Evolutionary conservation across 306 rosid genomes (phyloP), one percentile per base, ranked within the genome.

Genomic region (Rubus idaeus): DNA sequence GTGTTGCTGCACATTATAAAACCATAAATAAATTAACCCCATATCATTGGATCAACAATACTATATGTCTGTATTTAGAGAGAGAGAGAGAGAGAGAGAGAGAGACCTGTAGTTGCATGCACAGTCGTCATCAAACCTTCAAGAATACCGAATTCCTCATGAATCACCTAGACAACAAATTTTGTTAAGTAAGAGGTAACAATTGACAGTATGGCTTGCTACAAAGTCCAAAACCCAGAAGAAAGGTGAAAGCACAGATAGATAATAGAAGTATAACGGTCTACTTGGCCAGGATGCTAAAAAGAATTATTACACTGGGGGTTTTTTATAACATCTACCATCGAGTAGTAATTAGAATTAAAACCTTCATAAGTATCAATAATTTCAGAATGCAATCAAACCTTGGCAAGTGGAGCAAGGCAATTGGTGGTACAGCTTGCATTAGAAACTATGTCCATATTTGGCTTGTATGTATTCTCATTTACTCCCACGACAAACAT

Each of bases 101-200:
- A 82, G 42, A 84, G 56, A 95, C 99, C 99, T 89, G 99, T 92
- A 45, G 99, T 95, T 80, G 99, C 99, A 86, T 95, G 99, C 51
- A 95, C 99, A 57, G 99, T 95, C n/a, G 99, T 95, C 99, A 95
- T 95, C 84, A 95, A 84, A 85, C 97, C 99, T 86, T 95, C 99
- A 72, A 89, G 45, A 60, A 95, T 95, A 57, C 97, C 99, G 75
- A 95, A 95, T 84, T 91, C 97, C 82, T 95, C 97, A 37, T 95
- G 91, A 85, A 95, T 93, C 72, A 95, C 98, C 98, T 95, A 77
- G 41, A 71, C 52, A 67, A 70, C 52, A 70, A 39, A 73, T 18
- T 44, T 56, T 52, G 46, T 9, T 42, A 63, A 50, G 17, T 18
- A 7, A 40, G 12, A 55, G n/a, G 7, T 40, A 30, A 26, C 53